Percentiles rank a stretch among this genome's conserved stretches.
These are phyloP conservation scores for Cryptosporidium viatorum DNA, from an alignment of 169 alveolate species.

Conservation along the genomic window DNA sequence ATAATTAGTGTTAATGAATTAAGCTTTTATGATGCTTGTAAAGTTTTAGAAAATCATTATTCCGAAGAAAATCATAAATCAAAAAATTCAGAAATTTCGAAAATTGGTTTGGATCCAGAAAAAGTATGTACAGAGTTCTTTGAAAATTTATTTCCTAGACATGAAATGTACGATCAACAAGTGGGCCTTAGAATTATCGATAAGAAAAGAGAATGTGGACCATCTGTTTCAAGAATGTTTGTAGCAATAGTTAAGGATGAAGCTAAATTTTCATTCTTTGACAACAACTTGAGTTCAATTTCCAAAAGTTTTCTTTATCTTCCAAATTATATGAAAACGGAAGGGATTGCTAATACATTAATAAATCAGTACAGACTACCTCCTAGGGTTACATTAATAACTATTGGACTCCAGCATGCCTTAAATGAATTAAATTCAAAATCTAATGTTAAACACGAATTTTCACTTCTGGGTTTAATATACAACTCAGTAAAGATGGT, in stretches of 20 bases:
- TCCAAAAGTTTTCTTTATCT: neutral
- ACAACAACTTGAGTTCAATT: neutral
- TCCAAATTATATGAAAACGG: conserved; percentile 29
- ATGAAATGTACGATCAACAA: conserved; percentile 34
- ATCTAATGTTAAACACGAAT: neutral
- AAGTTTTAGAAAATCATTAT: neutral
- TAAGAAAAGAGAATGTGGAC: conserved; percentile 8
- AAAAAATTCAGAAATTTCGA: neutral
- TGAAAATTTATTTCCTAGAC: conserved; percentile 16
- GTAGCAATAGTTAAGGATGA: conserved; percentile 15
- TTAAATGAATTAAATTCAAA: conserved; percentile 1
- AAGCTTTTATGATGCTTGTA: conserved; percentile 22
- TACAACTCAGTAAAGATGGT: conserved; percentile 30
- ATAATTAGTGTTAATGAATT: neutral
- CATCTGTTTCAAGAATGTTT: neutral
- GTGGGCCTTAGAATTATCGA: neutral
- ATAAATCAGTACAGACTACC: conserved; percentile 36
- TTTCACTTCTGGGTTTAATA: conserved; percentile 22
- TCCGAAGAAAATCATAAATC: neutral
- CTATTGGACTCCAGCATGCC: conserved; percentile 12
- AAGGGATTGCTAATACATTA: conserved; percentile 1
- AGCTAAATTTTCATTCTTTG: conserved; percentile 21
- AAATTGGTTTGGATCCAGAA: neutral
- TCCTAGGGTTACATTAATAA: conserved; percentile 30
- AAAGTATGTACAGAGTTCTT: neutral